phyloP scores from a whole-genome alignment of 2,329 filamentous ascomycete genomes.

The Alternaria sp. region DNA sequence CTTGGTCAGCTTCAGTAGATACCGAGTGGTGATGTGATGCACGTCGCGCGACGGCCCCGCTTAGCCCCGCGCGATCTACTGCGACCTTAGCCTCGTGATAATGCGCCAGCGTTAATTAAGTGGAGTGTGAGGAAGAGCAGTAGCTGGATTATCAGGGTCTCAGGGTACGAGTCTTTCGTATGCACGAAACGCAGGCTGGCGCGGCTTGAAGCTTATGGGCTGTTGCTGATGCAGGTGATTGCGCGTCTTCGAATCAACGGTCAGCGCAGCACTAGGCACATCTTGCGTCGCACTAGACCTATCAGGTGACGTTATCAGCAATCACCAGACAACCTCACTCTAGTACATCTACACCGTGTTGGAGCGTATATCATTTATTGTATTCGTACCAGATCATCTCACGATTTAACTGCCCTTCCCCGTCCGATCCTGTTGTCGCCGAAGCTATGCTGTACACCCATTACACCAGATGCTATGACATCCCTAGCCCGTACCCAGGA shows the following conservation, averaged over 20 bases:
- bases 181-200: slow-evolving; percentile 6
- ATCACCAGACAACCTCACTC: slow-evolving; percentile 2
- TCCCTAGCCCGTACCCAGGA: slow-evolving; percentile 24
- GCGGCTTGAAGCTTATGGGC: slow-evolving; percentile 11
- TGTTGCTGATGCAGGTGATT: slow-evolving; percentile 15
- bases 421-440: slow-evolving; percentile 15
- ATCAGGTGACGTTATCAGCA: slow-evolving; percentile 34
- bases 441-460: slow-evolving; percentile 28
- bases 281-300: not conserved
- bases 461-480: slow-evolving; percentile 24
- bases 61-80: slow-evolving; percentile 24
- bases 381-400: slow-evolving; percentile 14
- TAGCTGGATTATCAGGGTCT: not conserved
- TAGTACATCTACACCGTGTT: not conserved
- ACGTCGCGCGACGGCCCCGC: slow-evolving; percentile 19
- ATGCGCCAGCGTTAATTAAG: slow-evolving; percentile 9
- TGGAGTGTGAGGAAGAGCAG: not conserved
- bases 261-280: not conserved
- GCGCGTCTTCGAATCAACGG: slow-evolving; percentile 13
- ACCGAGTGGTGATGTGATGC: slow-evolving; percentile 15
- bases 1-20: slow-evolving; percentile 9
- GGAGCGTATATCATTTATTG: slow-evolving; percentile 13
- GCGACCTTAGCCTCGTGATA: slow-evolving; percentile 16
- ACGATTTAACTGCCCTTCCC: slow-evolving; percentile 16
- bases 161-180: slow-evolving; percentile 5